Evolutionary conservation across 2,329 filamentous ascomycete species (phyloP), one percentile per base, ranked within the genome.

Genomic region (Neophaeococcomyces mojaviensis): DNA sequence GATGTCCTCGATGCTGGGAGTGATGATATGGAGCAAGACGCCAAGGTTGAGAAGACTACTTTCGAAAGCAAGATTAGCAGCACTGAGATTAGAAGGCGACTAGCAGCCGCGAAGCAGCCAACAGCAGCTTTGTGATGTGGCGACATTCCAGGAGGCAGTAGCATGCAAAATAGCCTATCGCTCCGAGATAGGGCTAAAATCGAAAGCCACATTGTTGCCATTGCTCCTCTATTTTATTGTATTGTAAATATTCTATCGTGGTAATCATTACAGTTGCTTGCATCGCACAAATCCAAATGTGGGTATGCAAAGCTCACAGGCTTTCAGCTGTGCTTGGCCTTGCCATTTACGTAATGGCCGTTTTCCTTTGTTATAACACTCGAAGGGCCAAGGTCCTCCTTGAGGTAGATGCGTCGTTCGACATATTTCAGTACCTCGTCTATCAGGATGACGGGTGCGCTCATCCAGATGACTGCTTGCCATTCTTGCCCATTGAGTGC

Each of bases 1-100:
- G 86, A 92, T 58, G 87, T 97, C 12, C 73, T 98, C 13, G 84
- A 90, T 64, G 49, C 53, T 9, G 48, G 46, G 13, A 18, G 30
- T 5, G 44, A 39, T 26, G 76, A 81, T 2, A 68, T 72, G 35
- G 65, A 70, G n/a, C 67, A 70, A 2, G 34, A 59, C 39, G 37
- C 64, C 56, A n/a, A 68, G 65, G 53, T 69, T 62, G 58, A 51
- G 20, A 63, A 66, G n/a, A 38, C 81, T 47, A 74, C 77, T 53
- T 95, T 94, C 65, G 78, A 82, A 20, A 76, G 78, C 50, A 97
- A 96, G 68, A 86, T 96, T 56, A 94, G 88, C 70, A 96, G 89
- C 66, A 94, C 89, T 1, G 84, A 84, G 48, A 94, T 95, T 55
- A 73, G 84, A 54, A 73, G 74, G 50, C 71, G 72, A 30, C 18